Base-by-base conservation (phyloP, 2,329 filamentous ascomycete species). In the Alternaria alternata region DNA sequence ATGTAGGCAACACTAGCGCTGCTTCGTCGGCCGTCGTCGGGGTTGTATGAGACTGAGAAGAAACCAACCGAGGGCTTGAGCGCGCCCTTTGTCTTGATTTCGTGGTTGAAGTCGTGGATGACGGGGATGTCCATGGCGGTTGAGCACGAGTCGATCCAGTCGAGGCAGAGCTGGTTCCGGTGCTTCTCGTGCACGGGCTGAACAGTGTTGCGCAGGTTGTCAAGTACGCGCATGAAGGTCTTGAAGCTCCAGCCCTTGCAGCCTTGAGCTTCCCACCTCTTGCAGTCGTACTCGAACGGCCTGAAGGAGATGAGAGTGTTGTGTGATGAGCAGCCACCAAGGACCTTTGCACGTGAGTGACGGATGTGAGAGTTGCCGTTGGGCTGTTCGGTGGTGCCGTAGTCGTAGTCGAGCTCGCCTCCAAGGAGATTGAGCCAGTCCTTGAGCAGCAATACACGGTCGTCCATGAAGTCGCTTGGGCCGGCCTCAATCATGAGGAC, bases 251-350 rank as follows among this genome's bases (percentile, higher is more conserved):
- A 97, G 72, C 93, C 93, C 75, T 87, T 87, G 82, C 91, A 93
- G 62, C 93, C 93, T 74, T 92, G 84, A 32, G 86, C 87, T 73
- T 94, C 89, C 93, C 93, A 97, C 70, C 91, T 86, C 75, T 92
- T 86, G 81, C 91, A 87, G 80, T 97, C 93, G 79, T 96, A 94
- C 79, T 93, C 88, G 75, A 96, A 96, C 7, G 93, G 92, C 26
- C 93, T 88, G 87, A 96, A 96, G 18, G 91, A 95, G 79, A 97
- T 96, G 72, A 96, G 85, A 20, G 93, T 96, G 82, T 97, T 97
- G 85, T 96, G 93, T 61, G 91, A 94, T 44, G 93, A 96, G 85
- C 93, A 97, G 68, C 93, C 93, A 69, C 93, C 93, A 30, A 97
- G 86, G 39, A 97, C 93, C 84, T 96, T 96, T 65, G 93, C 93